Evolutionary conservation across 305 asterid genomes (phyloP).

Genomic region (Solanum chacoense): DNA sequence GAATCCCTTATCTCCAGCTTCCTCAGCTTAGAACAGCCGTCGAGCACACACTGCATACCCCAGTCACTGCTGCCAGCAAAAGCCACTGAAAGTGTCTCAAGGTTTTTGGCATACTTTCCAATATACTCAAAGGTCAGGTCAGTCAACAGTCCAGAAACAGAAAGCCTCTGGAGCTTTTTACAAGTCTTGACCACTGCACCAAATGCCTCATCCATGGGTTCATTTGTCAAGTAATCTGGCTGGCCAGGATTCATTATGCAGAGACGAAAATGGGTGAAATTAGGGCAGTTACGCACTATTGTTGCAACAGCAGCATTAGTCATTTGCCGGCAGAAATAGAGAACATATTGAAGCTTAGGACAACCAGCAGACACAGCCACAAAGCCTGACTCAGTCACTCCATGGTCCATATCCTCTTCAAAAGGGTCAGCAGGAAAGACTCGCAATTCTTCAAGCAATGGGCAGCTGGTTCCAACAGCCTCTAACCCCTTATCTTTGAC

Average conservation of each 20-base stretch:
- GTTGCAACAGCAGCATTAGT: slow-evolving; percentile 77
- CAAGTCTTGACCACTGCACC: slow-evolving; percentile 78
- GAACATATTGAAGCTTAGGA: slow-evolving; percentile 68
- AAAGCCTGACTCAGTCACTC: slow-evolving; percentile 69
- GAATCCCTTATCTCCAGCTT: slow-evolving; percentile 90
- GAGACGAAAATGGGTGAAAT: slow-evolving; percentile 82
- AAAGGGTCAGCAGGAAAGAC: slow-evolving; percentile 71
- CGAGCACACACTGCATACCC: slow-evolving; percentile 72
- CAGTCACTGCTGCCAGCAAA: slow-evolving; percentile 79
- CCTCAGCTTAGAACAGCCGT: slow-evolving; percentile 72
- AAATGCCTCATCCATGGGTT: slow-evolving; percentile 84
- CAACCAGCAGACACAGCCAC: slow-evolving; percentile 77
- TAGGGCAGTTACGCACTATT: slow-evolving; percentile 60
- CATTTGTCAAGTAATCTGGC: slow-evolving; percentile 66
- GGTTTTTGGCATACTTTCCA: slow-evolving; percentile 65
- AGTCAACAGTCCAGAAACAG: slow-evolving; percentile 68
- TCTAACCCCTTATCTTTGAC: slow-evolving; percentile 78
- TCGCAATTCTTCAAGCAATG: slow-evolving; percentile 68
- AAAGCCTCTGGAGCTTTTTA: slow-evolving; percentile 61
- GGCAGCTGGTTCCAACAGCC: slow-evolving; percentile 62
- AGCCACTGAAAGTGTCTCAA: slow-evolving; percentile 82
- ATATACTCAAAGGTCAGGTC: slow-evolving; percentile 72
- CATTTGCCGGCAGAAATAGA: slow-evolving; percentile 85
- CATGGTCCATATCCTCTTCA: slow-evolving; percentile 41
- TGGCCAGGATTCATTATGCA: slow-evolving; percentile 70